Evolutionary conservation across 2,329 filamentous ascomycete species (phyloP).

Genomic region (Plenodomus tracheiphilus): DNA sequence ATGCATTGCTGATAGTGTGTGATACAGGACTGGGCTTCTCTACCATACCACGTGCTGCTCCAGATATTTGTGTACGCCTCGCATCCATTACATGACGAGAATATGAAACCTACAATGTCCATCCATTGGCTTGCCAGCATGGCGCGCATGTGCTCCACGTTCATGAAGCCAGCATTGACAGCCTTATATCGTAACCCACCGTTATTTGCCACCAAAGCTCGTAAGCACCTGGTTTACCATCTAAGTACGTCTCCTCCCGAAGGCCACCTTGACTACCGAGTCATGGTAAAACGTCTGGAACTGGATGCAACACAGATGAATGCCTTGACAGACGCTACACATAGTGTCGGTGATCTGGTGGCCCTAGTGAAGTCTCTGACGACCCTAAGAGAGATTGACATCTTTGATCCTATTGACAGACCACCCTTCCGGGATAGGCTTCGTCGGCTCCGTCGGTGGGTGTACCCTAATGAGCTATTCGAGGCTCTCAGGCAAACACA

Average conservation of each 20-base stretch:
- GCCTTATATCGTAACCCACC: constrained; percentile 72
- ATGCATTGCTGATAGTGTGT: background rate
- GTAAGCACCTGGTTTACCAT: constrained; percentile 51
- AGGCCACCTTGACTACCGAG: constrained; percentile 61
- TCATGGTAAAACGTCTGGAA: constrained; percentile 71
- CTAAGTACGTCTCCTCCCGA: constrained; percentile 55
- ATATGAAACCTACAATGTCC: constrained; percentile 48
- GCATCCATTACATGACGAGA: constrained; percentile 57
- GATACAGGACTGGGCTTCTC: constrained; percentile 41
- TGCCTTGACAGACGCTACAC: constrained; percentile 56
- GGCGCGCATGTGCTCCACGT: constrained; percentile 63
- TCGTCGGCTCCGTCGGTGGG: constrained; percentile 61
- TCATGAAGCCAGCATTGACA: constrained; percentile 72
- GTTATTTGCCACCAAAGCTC: constrained; percentile 58
- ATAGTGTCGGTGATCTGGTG: constrained; percentile 59
- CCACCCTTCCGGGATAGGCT: constrained; percentile 66
- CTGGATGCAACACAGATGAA: constrained; percentile 67
- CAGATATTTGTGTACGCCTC: constrained; percentile 72
- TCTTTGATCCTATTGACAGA: constrained; percentile 71
- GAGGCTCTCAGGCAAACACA: constrained; percentile 59
- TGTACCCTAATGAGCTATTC: constrained; percentile 69
- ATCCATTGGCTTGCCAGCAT: constrained; percentile 67
- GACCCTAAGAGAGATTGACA: constrained; percentile 68
- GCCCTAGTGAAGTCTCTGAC: constrained; percentile 66
- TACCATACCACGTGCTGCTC: constrained; percentile 71